Evolutionary conservation across 2,329 filamentous ascomycete species (phyloP).

Genomic region (Pezicula rhizophila): DNA sequence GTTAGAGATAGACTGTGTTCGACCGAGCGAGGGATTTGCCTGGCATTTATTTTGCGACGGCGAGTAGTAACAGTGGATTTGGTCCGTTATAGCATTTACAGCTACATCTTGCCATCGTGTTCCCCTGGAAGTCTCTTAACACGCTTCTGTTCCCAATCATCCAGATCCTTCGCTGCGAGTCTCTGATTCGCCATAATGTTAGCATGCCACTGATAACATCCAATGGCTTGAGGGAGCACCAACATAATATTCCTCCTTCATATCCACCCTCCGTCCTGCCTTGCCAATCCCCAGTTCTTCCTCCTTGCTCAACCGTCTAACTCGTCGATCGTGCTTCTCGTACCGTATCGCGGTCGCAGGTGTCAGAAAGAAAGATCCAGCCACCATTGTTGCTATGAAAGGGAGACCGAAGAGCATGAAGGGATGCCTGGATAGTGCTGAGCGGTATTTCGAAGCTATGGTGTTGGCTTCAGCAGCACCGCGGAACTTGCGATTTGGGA

Average conservation of each 20-base stretch:
- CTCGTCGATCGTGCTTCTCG: slow-evolving; percentile 86
- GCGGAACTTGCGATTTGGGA: slow-evolving; percentile 67
- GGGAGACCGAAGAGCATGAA: slow-evolving; percentile 92
- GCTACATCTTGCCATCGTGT: slow-evolving; percentile 71
- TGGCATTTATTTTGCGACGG: too few relatives aligned
- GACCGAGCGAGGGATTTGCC: too few relatives aligned
- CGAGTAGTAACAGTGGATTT: too few relatives aligned
- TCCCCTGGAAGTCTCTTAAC: slow-evolving; percentile 87
- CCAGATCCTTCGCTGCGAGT: slow-evolving; percentile 81
- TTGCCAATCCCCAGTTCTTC: slow-evolving; percentile 80
- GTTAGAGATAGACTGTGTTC: too few relatives aligned
- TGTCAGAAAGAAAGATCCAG: slow-evolving; percentile 88
- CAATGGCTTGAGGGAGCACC: slow-evolving; percentile 30
- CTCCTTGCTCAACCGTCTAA: slow-evolving; percentile 76
- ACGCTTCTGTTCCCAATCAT: slow-evolving; percentile 95
- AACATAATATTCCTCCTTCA: slow-evolving; percentile 84
- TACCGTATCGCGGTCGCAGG: slow-evolving; percentile 91
- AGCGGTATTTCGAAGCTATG: slow-evolving; percentile 72
- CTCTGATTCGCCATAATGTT: slow-evolving; percentile 43
- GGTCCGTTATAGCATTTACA: too few relatives aligned
- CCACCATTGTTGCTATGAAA: slow-evolving; percentile 84
- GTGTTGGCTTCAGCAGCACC: slow-evolving; percentile 58
- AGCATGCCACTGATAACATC: slow-evolving; percentile 4
- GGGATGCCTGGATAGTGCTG: slow-evolving; percentile 68
- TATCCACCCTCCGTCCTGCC: slow-evolving; percentile 64